Base-by-base conservation (phyloP, 2,329 filamentous ascomycete genomes). In the Fusarium musae region DNA sequence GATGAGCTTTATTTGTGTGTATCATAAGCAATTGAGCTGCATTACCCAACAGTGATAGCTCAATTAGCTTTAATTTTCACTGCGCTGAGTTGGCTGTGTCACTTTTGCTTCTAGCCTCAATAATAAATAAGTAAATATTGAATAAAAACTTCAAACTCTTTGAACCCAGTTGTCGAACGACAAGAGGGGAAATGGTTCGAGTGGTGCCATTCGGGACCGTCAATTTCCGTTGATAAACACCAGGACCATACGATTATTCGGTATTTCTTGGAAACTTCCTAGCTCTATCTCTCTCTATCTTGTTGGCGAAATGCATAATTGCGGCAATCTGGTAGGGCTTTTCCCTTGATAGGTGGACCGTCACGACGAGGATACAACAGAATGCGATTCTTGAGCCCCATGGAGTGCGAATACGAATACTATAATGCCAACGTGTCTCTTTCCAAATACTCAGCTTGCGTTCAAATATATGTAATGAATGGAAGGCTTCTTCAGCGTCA, bases 221-320 rank as follows among this genome's bases (percentile, higher is more conserved):
- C 54, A 49, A 66, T 50, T 78, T 59, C 75, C 70, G 73, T 52
- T 65, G 66, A 59, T 59, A 50, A 62, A 63, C 75, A 78, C 63
- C 63, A 66, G 59, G 59, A 75, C 74, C 75, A 66, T 77, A 77
- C 75, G 75, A 77, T 77, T 65, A 44, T 75, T 75, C 70, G 75
- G 75, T 78, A 70, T 70, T 75, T 73, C 37, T 69, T 75, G 75
- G 66, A 70, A 67, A 19, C 39, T 50, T 50, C 40, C 69, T 63
- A 23, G 40, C 16, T 60, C 43, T 15, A 9, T 26, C 62, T 56
- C 62, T 56, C 21, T 47, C 40, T 21, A n/a, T 43, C 15, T 10
- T 23, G 21, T 44, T 49, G 44, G 37, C 17, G 6, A 57, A 36
- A 37, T 59, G 63, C 42, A 46, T 37, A 53, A 56, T 63, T 68